Evolutionary conservation across 352 stramenopile genomes (phyloP), one percentile per base, ranked within the genome.

Genomic region (Phytophthora melonis): DNA sequence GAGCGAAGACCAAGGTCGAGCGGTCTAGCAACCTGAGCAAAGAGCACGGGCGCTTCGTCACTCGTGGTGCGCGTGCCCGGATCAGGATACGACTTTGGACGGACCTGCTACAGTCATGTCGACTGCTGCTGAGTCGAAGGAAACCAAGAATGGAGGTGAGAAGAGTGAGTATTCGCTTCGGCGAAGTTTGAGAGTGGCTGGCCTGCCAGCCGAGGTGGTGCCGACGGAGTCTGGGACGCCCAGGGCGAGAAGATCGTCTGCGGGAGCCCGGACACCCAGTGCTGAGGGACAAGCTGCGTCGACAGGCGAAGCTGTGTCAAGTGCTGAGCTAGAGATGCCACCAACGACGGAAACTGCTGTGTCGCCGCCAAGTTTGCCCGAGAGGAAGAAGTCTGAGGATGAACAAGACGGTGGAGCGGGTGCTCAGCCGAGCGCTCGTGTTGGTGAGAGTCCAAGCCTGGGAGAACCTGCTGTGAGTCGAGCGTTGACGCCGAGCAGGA

Each of bases 151-250:
- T 14, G 27, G 27, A 21, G 27, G 32, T 34, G 32, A 58, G 25
- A 58, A 39, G 25, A 19, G 10, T 5, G 14, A 45, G 27, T 23
- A 27, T 59, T 59, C 53, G 53, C 53, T 59, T 59, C 5, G 53
- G 25, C 53, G 53, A 45, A 59, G 53, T 25, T 14, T 59, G 27
- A 14, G 25, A 23, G 27, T 45, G 5, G 53, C 53, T 43, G 53
- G 53, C 5, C 47, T 59, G 53, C 53, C 27, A 25, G 13, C 53
- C n/a, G 53, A 41, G 5, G 45, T 53, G 45, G 45, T 11, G 45
- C 45, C 45, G 14, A 23, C 14, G 18, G 45, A 21, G 2, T 14
- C 45, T 27, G 5, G 18, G 45, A 53, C 13, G 45, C 4, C 45
- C 7, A 3, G 5, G 7, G 1, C n/a, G 45, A 53, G 45, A 23